Base-by-base conservation (phyloP, 2,329 filamentous ascomycete species). In the Fusarium bulbicola region DNA sequence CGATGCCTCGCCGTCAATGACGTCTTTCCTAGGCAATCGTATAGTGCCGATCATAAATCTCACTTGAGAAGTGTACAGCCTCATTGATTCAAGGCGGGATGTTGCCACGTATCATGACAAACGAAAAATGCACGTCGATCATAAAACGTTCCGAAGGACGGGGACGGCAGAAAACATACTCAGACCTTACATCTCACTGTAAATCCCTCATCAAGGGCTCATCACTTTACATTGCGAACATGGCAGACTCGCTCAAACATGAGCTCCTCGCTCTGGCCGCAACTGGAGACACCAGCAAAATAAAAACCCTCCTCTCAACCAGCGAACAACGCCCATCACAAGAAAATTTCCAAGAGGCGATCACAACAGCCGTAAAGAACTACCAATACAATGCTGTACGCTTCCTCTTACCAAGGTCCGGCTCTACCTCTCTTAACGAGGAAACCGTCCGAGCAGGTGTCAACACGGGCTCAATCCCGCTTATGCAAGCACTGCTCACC, bases 141-240 rank as follows among this genome's bases (percentile, higher is more conserved):
- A 54, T 40, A 40, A 54, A 54, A 3, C 1, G 8, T 20, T 20
- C 15, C 6, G 6, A 54, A 18, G 15, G 24, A 3, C 7, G 4
- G 32, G 15, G 24, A 26, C 24, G 24, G 24, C 24, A 26, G 24
- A 5, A 26, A 26, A 26, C 24, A 26, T 26, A 54, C 36, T 30
- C 21, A 12, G 4, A 42, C 36, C 26, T 54, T 20, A 11, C 24
- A 40, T 1, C 52, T 28, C 18, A 28, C 8, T 26, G 20, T 1
- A 52, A 0, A 26, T 26, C 24, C 26, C 32, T 37, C n/a, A 2
- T 6, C 32, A 32, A 24, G 15, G 6, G 34, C 8, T 5, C 18
- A 26, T 24, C 21, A 3, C 0, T n/a, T 20, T 9, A 26, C 26
- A 0, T 0, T 2, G 10, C 26, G 1, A 32, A 28, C 0, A 64